Base-by-base conservation (phyloP, 306 rosid species). In the Crataegus laevigata region DNA sequence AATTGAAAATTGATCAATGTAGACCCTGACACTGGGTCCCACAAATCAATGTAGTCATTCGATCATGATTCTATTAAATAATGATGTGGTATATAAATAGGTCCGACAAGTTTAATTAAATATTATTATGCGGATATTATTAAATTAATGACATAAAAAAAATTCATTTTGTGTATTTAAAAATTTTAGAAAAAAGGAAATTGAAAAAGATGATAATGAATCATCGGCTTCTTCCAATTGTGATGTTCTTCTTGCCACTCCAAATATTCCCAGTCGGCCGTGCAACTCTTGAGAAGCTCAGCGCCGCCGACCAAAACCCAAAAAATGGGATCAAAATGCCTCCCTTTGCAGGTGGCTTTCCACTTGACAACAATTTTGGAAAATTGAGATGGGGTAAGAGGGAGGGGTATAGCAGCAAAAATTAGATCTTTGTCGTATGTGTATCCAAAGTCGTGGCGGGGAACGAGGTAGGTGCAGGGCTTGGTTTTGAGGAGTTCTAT, bases 251-350 rank as follows among this genome's bases (percentile, higher is more conserved):
- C 74, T 85, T 34, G 26, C 92, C 93, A 17, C 26, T 90, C 98
- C 98, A 94, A 69, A 94, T 79, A 79, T 85, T 90, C 54, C 97
- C 97, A 21, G 75, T 85, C 67, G 90, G 58, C 75, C 79, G 96
- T 88, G 75, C 96, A 94, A 86, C 97, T 83, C 60, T 97, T 86
- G 8, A 94, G 89, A 26, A 94, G 79, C 87, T 94, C 97, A 51
- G 86, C 92, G 9, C 97, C 97, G 30, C 86, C 85, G 19, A 89
- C 96, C 97, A 97, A 94, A 3, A 90, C 90, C 14, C 98, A 96
- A 3, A 94, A 94, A 72, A 94, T 94, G 15, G 96, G 87, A 65
- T 94, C 98, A 28, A 82, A 94, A 59, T 94, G 98, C 62, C 93
- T 86, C 47, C 97, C 98, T 82, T 75, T 75, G 62, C 91, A 86